Evolutionary conservation across 805 yeast genomes (phyloP).

Genomic region (Clavispora fructus): DNA sequence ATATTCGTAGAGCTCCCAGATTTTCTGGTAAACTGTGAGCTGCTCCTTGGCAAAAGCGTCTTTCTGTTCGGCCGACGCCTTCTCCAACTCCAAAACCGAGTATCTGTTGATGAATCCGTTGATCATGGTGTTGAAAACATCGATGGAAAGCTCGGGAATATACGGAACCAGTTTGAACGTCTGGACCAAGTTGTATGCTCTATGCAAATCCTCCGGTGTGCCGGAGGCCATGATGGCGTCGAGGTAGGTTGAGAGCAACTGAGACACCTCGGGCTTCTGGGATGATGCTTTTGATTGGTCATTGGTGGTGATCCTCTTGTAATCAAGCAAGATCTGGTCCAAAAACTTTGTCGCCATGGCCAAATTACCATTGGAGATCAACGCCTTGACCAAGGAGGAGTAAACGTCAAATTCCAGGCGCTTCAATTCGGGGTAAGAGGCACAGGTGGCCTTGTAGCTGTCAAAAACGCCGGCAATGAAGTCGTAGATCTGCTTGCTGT

Average conservation of each 20-base stretch:
- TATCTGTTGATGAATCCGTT: slow-evolving; percentile 19
- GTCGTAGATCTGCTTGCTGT: slow-evolving; percentile 18
- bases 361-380: slow-evolving; percentile 46
- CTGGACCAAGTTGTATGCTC: slow-evolving; percentile 21
- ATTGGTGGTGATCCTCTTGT: slow-evolving; percentile 15
- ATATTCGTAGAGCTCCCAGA: slow-evolving; percentile 31
- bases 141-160: slow-evolving; percentile 31
- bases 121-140: slow-evolving; percentile 28
- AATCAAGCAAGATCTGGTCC: slow-evolving; percentile 47
- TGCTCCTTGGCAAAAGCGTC: slow-evolving; percentile 10
- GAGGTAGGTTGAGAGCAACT: slow-evolving; percentile 42
- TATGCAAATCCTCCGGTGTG: slow-evolving; percentile 11
- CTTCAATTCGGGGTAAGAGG: slow-evolving; percentile 9
- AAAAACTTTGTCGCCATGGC: slow-evolving; percentile 51
- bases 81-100: slow-evolving; percentile 13
- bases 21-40: slow-evolving; percentile 9
- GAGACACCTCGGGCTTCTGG: slow-evolving; percentile 22
- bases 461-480: slow-evolving; percentile 24
- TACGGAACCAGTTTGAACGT: slow-evolving; percentile 26
- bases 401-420: slow-evolving; percentile 46
- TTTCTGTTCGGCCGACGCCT: background rate
- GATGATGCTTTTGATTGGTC: slow-evolving; percentile 11
- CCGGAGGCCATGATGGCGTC: slow-evolving; percentile 25
- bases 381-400: slow-evolving; percentile 45
- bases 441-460: slow-evolving; percentile 28